phyloP scores from a whole-genome alignment of 257 asterid genomes.

The Anisodus acutangulus region DNA sequence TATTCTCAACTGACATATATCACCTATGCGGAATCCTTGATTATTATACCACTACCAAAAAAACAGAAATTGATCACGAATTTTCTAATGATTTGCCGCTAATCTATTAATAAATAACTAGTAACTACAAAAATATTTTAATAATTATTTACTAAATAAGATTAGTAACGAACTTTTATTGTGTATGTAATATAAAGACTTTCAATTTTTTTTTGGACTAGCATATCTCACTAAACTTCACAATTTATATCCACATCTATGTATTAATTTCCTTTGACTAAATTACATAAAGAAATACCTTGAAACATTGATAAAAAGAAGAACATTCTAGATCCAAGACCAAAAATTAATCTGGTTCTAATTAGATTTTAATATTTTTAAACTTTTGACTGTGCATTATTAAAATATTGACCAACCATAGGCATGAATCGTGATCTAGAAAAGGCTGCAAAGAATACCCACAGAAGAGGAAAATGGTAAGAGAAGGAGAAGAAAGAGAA shows the following conservation, averaged over 20 bases:
- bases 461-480: constrained; percentile 50
- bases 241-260: neutral
- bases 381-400: neutral
- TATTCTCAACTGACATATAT: too few species aligned
- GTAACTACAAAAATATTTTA: neutral
- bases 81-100: too few species aligned
- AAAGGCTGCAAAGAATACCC: constrained; percentile 41
- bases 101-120: too few species aligned
- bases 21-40: neutral
- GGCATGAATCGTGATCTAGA: constrained; percentile 9
- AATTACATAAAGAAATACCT: neutral
- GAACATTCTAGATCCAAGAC: neutral
- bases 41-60: too few species aligned
- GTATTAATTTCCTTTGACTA: neutral
- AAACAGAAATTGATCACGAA: too few species aligned
- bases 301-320: neutral
- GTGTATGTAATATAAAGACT: neutral
- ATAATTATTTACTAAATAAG: neutral
- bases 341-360: neutral
- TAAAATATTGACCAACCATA: constrained; percentile 16
- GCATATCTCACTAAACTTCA: neutral
- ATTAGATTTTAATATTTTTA: neutral
- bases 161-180: neutral
- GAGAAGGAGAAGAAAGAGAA: constrained; percentile 40
- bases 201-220: neutral